Conservation (phyloP, 176 grass and related monocot genomes). For the Triticum timopheevii region DNA sequence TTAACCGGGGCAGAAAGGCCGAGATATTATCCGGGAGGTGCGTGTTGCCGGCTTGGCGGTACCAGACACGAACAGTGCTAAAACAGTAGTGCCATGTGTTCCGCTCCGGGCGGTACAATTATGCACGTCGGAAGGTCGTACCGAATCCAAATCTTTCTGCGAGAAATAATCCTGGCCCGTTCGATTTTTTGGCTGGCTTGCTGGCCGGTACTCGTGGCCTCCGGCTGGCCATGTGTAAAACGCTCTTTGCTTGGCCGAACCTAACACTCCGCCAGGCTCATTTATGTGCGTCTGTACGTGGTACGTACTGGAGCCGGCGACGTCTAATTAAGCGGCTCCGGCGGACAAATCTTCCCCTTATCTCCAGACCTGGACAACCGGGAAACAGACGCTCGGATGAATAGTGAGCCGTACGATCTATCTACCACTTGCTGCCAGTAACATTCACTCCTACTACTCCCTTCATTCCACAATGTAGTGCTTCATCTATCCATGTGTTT, state of each 20-base stretch:
- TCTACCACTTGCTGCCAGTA: neutral
- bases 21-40: neutral
- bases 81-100: slow-evolving; percentile 29
- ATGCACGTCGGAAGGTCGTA: neutral
- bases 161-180: neutral
- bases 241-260: neutral
- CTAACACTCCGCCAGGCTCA: neutral
- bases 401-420: neutral
- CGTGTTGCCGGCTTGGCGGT: neutral
- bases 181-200: neutral
- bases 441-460: neutral
- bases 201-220: neutral
- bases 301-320: neutral
- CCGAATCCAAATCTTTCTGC: neutral
- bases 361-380: neutral
- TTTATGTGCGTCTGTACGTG: neutral
- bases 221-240: slow-evolving; percentile 15
- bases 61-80: neutral
- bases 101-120: slow-evolving; percentile 1
- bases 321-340: neutral
- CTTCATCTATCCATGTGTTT: too few species aligned
- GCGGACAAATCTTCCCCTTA: neutral
- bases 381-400: neutral
- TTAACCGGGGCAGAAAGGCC: neutral
- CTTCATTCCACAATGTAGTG: too few species aligned